Conservation (phyloP, 2,329 filamentous ascomycete species). For the Blastomyces emzantsi region DNA sequence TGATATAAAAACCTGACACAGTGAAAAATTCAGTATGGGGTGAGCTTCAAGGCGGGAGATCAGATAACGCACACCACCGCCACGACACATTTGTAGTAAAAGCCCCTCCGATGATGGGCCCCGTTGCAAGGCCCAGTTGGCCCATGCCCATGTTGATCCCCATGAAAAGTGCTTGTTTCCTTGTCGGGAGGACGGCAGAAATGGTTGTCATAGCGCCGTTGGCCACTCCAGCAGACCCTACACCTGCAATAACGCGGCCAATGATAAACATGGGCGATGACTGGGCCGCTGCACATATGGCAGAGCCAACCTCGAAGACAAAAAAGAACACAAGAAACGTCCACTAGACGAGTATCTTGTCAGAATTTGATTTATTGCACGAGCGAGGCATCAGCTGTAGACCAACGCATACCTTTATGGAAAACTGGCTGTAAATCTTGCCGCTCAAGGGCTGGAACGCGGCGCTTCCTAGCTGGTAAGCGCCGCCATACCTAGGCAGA, state of each 20-base stretch:
- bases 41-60: background rate
- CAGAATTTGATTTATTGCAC: background rate
- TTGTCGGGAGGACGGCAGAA: slow-evolving; percentile 16
- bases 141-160: slow-evolving; percentile 17
- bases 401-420: slow-evolving; percentile 17
- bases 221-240: slow-evolving; percentile 20
- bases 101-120: slow-evolving; percentile 36
- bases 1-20: slow-evolving; percentile 30
- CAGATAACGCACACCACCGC: slow-evolving; percentile 32
- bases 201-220: slow-evolving; percentile 21
- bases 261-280: slow-evolving; percentile 25
- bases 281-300: slow-evolving; percentile 20
- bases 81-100: slow-evolving; percentile 33
- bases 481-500: slow-evolving; percentile 1
- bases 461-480: slow-evolving; percentile 18
- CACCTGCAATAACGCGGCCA: slow-evolving; percentile 21
- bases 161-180: slow-evolving; percentile 17
- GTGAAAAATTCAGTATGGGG: background rate
- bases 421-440: slow-evolving; percentile 21
- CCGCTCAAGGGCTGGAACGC: slow-evolving; percentile 22
- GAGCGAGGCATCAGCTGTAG: background rate
- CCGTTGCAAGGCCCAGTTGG: slow-evolving; percentile 30
- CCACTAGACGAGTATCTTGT: slow-evolving; percentile 19
- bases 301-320: slow-evolving; percentile 26
- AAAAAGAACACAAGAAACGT: slow-evolving; percentile 24